Evolutionary conservation across 805 yeast genomes (phyloP).

Genomic region (Diddensiella santjacobensis): DNA sequence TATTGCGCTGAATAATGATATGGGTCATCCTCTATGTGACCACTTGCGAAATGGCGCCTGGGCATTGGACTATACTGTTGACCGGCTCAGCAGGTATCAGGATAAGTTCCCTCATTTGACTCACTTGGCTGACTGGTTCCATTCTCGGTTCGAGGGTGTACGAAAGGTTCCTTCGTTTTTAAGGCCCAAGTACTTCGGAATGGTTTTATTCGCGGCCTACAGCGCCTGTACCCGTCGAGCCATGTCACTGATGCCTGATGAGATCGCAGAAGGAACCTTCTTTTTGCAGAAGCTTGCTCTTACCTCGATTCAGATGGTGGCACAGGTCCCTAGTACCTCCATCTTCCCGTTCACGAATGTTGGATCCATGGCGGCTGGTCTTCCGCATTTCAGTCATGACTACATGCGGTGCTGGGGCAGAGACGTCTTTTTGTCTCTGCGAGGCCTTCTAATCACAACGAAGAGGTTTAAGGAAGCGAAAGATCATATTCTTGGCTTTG

Average conservation of each 20-base stretch:
- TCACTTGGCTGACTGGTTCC: slow-evolving; percentile 67
- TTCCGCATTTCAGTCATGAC: slow-evolving; percentile 87
- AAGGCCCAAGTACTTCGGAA: slow-evolving; percentile 81
- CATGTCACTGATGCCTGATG: slow-evolving; percentile 49
- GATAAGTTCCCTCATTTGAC: slow-evolving; percentile 45
- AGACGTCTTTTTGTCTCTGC: slow-evolving; percentile 82
- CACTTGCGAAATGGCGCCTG: slow-evolving; percentile 81
- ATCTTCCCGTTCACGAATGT: slow-evolving; percentile 55
- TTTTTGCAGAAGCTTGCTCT: slow-evolving; percentile 79
- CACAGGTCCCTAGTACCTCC: slow-evolving; percentile 67
- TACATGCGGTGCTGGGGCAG: slow-evolving; percentile 99
- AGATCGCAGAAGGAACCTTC: slow-evolving; percentile 57
- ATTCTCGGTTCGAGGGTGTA: slow-evolving; percentile 57
- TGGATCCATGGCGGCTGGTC: slow-evolving; percentile 90
- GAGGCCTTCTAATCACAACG: slow-evolving; percentile 77
- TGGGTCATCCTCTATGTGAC: slow-evolving; percentile 78
- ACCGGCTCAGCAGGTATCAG: slow-evolving; percentile 56
- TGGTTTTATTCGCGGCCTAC: slow-evolving; percentile 77
- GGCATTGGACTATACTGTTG: slow-evolving; percentile 77
- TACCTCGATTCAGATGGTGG: slow-evolving; percentile 85
- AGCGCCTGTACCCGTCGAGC: slow-evolving; percentile 75
- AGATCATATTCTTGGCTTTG: slow-evolving; percentile 79
- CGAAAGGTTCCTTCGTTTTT: slow-evolving; percentile 70
- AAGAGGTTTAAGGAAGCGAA: slow-evolving; percentile 78
- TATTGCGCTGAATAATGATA: slow-evolving; percentile 64